Evolutionary conservation across 495 filamentous ascomycete species (phyloP).

Genomic region (Letharia columbiana): DNA sequence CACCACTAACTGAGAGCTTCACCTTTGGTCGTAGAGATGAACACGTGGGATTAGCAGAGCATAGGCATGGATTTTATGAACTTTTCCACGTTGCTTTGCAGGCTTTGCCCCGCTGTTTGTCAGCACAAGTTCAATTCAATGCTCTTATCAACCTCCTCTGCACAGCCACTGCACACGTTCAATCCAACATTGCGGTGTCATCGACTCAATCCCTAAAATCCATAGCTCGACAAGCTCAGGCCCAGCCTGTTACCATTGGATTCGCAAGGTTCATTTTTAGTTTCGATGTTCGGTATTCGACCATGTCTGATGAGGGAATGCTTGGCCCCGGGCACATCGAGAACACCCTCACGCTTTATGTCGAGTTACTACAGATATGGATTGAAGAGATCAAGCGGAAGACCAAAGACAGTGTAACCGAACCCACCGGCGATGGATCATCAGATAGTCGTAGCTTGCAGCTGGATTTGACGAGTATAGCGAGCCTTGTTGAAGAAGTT

Average conservation of each 20-base stretch:
- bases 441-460: constrained; percentile 55
- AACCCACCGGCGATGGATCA: constrained; percentile 49
- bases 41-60: constrained; percentile 60
- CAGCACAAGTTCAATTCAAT: constrained; percentile 84
- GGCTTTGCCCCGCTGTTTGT: constrained; percentile 84
- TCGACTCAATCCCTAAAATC: constrained; percentile 90
- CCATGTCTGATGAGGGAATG: constrained; percentile 97
- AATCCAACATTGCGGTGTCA: constrained; percentile 82
- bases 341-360: constrained; percentile 82
- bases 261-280: constrained; percentile 97
- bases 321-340: constrained; percentile 92
- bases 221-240: constrained; percentile 86
- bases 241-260: constrained; percentile 92
- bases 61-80: constrained; percentile 92
- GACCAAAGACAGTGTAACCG: constrained; percentile 59
- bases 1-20: constrained; percentile 88
- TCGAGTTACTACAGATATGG: constrained; percentile 92
- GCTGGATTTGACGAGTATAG: constrained; percentile 76
- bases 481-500: constrained; percentile 90
- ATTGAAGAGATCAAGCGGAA: constrained; percentile 91
- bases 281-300: constrained; percentile 92
- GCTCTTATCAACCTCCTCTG: constrained; percentile 91
- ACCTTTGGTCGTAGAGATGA: constrained; percentile 80
- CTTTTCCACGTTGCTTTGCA: constrained; percentile 92
- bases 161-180: constrained; percentile 92